Conservation (phyloP, 148 eudicot genomes). For the Vaccinium corymbosum region DNA sequence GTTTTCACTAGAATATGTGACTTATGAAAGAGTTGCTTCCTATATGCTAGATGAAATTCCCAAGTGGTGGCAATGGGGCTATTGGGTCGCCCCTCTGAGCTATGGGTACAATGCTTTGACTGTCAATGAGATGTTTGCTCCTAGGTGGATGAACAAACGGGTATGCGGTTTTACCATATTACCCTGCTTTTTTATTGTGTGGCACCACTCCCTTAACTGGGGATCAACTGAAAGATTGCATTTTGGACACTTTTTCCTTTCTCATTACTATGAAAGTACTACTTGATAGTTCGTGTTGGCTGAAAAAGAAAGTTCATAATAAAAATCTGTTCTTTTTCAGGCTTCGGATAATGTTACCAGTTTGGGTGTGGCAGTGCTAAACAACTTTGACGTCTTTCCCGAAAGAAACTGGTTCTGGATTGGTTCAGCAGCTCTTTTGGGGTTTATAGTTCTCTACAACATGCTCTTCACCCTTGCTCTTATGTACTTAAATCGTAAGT, state of each 20-base stretch:
- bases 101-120: conserved; percentile 78
- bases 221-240: not conserved
- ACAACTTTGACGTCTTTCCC: conserved; percentile 53
- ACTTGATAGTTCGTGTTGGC: not conserved
- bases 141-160: conserved; percentile 84
- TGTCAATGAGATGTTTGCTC: conserved; percentile 88
- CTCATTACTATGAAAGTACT: not conserved
- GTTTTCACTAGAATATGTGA: not conserved
- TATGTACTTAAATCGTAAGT: conserved; percentile 78
- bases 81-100: conserved; percentile 81
- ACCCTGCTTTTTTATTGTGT: not conserved
- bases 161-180: conserved; percentile 29
- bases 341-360: conserved; percentile 56
- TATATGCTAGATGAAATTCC: conserved; percentile 57
- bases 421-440: conserved; percentile 70
- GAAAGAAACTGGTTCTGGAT: conserved; percentile 81
- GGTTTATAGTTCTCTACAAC: conserved; percentile 62
- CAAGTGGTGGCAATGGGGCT: conserved; percentile 83
- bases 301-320: not conserved
- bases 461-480: conserved; percentile 73
- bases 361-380: conserved; percentile 56
- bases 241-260: not conserved
- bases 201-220: not conserved
- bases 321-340: conserved; percentile 29
- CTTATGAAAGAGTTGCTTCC: not conserved